Evolutionary conservation across 2,329 filamentous ascomycete species (phyloP), one percentile per base, ranked within the genome.

Genomic region (Cadophora malorum): DNA sequence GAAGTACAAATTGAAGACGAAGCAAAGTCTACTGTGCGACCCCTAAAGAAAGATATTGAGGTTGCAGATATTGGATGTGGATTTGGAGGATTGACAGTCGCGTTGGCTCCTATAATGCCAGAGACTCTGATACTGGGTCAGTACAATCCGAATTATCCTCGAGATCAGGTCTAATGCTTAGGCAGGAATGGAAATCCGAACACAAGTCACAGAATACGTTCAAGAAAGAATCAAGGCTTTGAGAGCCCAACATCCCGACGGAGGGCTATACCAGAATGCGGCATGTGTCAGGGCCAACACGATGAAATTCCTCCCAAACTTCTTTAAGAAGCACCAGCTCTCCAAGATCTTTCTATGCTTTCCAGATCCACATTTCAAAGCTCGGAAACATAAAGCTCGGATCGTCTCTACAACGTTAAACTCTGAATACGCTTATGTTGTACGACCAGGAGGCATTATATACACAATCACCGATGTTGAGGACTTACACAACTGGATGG

Each of bases 281-380:
- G 90, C 91, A 41, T 96, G 93, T 77, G 83, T 99, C 59, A 90
- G 96, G 70, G 92, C 93, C 72, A 99, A 99, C 82, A 93, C 93
- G 5, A 99, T 99, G 96, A 99, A 99, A 79, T 99, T 98, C 80
- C 84, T 99, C n/a, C 95, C 96, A 70, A 98, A 99, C 78, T 97
- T 97, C 84, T 98, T 99, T 84, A 83, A 81, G 65, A 91, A 90
- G 76, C 84, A 82, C 16, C 94, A 97, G 78, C 87, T 99, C 16
- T 87, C 86, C 71, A 96, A 96, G 78, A 92, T 98, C 77, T 99
- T 99, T 80, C 92, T 99, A 75, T 99, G 96, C 83, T 99, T 99
- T 78, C 96, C 96, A 0, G 96, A 99, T 77, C 96, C 96, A 68
- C 96, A 99, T 80, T 99, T 99, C 84, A 99, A 99, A 81, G 89